Conservation (phyloP, 768 basidiomycete genomes). For the Amylocystis lapponica region DNA sequence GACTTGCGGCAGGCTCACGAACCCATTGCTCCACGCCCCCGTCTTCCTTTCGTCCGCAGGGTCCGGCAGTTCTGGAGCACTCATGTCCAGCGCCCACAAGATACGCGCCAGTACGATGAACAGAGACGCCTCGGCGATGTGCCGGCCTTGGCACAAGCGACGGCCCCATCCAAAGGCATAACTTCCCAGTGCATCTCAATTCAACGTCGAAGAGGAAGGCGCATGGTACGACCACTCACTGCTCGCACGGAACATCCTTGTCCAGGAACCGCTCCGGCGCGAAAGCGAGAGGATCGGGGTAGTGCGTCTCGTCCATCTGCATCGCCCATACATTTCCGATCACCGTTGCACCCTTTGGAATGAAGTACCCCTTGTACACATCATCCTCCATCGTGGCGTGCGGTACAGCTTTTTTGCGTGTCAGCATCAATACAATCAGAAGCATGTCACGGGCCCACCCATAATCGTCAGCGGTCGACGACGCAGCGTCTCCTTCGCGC, state of each 20-base stretch:
- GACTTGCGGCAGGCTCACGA: slow-evolving; percentile 2
- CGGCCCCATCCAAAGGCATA: slow-evolving; percentile 16
- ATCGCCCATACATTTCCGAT: slow-evolving; percentile 23
- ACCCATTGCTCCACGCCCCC: slow-evolving; percentile 6
- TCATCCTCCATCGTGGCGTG: slow-evolving; percentile 17
- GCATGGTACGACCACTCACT: too few species aligned
- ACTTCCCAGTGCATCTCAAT: slow-evolving; percentile 2
- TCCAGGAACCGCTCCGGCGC: slow-evolving; percentile 18
- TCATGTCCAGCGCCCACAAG: slow-evolving; percentile 5
- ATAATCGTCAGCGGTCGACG: background rate
- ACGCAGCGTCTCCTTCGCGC: slow-evolving; percentile 36
- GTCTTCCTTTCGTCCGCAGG: slow-evolving; percentile 6
- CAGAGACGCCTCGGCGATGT: slow-evolving; percentile 12
- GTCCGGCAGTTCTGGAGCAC: slow-evolving; percentile 3
- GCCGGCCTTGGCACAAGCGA: slow-evolving; percentile 13
- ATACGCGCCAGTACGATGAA: slow-evolving; percentile 10
- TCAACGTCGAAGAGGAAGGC: too few species aligned
- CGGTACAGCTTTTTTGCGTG: slow-evolving; percentile 19
- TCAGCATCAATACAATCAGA: too few species aligned
- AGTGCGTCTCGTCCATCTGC: slow-evolving; percentile 12
- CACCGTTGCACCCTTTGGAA: slow-evolving; percentile 20
- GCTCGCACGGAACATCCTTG: too few species aligned
- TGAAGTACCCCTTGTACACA: slow-evolving; percentile 20
- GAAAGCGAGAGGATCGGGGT: slow-evolving; percentile 16
- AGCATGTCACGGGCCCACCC: too few species aligned